Evolutionary conservation across 2,329 filamentous ascomycete genomes (phyloP).

Genomic region (Aspergillus clavatus): DNA sequence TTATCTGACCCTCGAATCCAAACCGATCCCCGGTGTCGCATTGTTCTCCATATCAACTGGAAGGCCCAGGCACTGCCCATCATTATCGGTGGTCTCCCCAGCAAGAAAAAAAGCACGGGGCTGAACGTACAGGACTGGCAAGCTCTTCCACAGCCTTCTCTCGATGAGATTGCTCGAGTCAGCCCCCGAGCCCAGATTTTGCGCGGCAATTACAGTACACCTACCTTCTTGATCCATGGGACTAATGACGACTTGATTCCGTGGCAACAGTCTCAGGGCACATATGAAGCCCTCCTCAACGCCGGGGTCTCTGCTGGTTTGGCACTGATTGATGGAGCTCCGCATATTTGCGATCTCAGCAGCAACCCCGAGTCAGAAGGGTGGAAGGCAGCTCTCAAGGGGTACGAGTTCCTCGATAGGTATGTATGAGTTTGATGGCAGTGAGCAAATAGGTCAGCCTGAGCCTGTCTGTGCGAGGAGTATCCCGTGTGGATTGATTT

Average conservation of each 20-base stretch:
- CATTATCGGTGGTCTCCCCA: slow-evolving; percentile 14
- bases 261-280: slow-evolving; percentile 6
- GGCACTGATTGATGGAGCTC: slow-evolving; percentile 1
- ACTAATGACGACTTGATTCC: slow-evolving; percentile 15
- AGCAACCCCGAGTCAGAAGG: neutral
- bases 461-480: too few species aligned
- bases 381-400: neutral
- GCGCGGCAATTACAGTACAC: slow-evolving; percentile 8
- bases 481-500: too few species aligned
- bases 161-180: slow-evolving; percentile 6
- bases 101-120: neutral
- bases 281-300: slow-evolving; percentile 3
- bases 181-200: slow-evolving; percentile 15
- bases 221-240: slow-evolving; percentile 13
- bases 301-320: slow-evolving; percentile 3
- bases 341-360: slow-evolving; percentile 11
- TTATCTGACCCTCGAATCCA: slow-evolving; percentile 16
- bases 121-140: neutral
- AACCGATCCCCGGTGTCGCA: slow-evolving; percentile 33
- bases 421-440: too few species aligned
- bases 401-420: neutral
- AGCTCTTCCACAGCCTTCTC: neutral
- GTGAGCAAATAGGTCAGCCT: too few species aligned
- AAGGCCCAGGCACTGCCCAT: slow-evolving; percentile 35
- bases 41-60: slow-evolving; percentile 44